A percentile compares a stretch with the other conserved stretches of the same genome.
phyloP scores from a whole-genome alignment of 2,329 filamentous ascomycete species.

The Hypoxylon sp. region DNA sequence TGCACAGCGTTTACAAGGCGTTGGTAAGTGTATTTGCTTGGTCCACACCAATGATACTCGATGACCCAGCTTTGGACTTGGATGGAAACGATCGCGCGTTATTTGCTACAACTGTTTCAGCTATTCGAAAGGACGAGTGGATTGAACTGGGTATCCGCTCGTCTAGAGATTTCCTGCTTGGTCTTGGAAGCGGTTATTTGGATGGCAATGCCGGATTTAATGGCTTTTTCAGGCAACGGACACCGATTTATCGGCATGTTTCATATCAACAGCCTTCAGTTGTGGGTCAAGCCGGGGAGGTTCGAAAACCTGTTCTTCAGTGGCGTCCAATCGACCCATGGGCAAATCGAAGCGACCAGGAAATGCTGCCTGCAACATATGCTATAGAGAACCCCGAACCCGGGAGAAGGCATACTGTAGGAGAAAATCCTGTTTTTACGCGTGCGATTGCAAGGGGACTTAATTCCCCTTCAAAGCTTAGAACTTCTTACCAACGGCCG shows the following conservation, averaged over 20 bases:
- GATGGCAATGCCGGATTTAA: constrained; percentile 58
- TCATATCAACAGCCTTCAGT: constrained; percentile 55
- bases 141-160: constrained; percentile 61
- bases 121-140: constrained; percentile 67
- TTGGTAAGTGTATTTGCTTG: constrained; percentile 65
- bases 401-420: constrained; percentile 63
- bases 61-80: constrained; percentile 60
- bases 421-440: constrained; percentile 61
- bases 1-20: constrained; percentile 67
- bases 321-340: constrained; percentile 60
- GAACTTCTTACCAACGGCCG: constrained; percentile 65
- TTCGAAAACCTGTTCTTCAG: constrained; percentile 58
- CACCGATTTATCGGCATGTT: constrained; percentile 53
- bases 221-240: constrained; percentile 60
- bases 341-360: constrained; percentile 52
- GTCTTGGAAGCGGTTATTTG: constrained; percentile 62
- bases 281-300: constrained; percentile 54
- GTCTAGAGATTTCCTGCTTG: constrained; percentile 66
- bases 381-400: constrained; percentile 48
- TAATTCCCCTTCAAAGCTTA: constrained; percentile 61
- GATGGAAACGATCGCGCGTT: constrained; percentile 63
- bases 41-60: constrained; percentile 62
- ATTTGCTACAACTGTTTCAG: constrained; percentile 60
- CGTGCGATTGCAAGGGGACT: constrained; percentile 58
- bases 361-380: constrained; percentile 47